Evolutionary conservation across 2,329 filamentous ascomycete genomes (phyloP).

Genomic region (Leptoxyphium fumago): DNA sequence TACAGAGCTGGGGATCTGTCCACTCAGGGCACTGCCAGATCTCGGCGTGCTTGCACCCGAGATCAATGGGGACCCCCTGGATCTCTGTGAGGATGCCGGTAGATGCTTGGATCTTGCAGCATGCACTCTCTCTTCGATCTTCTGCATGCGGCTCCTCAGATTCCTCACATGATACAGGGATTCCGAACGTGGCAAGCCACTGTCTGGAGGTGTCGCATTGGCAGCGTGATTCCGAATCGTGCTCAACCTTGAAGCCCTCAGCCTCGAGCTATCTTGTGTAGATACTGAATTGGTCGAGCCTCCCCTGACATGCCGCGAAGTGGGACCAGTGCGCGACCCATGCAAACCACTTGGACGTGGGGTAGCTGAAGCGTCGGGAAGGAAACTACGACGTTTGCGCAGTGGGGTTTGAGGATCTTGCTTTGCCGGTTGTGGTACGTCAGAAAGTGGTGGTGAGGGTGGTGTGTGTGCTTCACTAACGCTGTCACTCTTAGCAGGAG

Average conservation of each 20-base stretch:
- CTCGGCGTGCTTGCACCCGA: slow-evolving; percentile 20
- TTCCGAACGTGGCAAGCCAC: slow-evolving; percentile 40
- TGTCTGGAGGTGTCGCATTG: background rate
- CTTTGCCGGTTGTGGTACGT: slow-evolving; percentile 49
- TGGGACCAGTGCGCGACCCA: slow-evolving; percentile 24
- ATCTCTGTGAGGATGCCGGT: slow-evolving; percentile 37
- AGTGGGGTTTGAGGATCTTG: slow-evolving; percentile 25
- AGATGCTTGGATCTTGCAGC: slow-evolving; percentile 84
- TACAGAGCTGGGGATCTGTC: slow-evolving; percentile 38
- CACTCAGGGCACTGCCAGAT: slow-evolving; percentile 13
- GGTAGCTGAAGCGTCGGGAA: slow-evolving; percentile 36
- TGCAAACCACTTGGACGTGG: slow-evolving; percentile 32
- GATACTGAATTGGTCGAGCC: slow-evolving; percentile 35
- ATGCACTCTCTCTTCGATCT: slow-evolving; percentile 84
- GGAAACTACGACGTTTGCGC: slow-evolving; percentile 29
- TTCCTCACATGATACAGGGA: slow-evolving; percentile 88
- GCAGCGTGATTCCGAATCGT: background rate
- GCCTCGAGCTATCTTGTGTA: slow-evolving; percentile 9
- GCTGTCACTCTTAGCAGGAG: slow-evolving; percentile 55
- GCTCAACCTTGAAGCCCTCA: slow-evolving; percentile 28
- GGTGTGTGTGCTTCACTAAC: slow-evolving; percentile 56
- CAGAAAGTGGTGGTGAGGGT: slow-evolving; percentile 86
- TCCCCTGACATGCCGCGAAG: slow-evolving; percentile 38
- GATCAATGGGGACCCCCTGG: slow-evolving; percentile 26
- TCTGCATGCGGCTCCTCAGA: slow-evolving; percentile 93